phyloP scores from a whole-genome alignment of 2,329 filamentous ascomycete species.

The Epichloe elymi region DNA sequence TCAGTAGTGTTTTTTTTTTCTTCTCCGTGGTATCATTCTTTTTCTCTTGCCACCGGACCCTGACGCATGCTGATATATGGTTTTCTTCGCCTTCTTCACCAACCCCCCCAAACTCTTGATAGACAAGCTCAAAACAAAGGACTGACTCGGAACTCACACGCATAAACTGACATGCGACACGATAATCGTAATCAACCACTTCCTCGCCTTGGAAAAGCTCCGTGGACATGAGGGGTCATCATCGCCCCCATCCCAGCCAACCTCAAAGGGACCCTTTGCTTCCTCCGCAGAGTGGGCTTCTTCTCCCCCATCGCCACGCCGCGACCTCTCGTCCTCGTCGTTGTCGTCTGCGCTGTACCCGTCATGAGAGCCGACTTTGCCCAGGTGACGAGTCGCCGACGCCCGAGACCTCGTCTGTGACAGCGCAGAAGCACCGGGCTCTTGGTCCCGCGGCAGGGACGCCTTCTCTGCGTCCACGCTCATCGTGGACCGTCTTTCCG shows the following conservation, averaged over 20 bases:
- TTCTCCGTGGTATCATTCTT: background rate
- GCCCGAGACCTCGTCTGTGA: background rate
- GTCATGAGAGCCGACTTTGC: constrained; percentile 25
- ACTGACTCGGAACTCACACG: constrained; percentile 54
- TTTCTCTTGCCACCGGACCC: background rate
- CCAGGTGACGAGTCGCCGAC: background rate
- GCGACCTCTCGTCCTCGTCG: background rate
- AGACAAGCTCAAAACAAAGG: background rate
- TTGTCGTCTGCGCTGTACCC: constrained; percentile 29
- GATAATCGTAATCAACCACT: constrained; percentile 70
- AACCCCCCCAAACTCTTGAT: background rate
- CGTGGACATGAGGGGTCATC: constrained; percentile 62
- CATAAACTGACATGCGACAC: constrained; percentile 64
- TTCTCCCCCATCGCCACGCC: constrained; percentile 6
- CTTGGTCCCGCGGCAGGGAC: background rate
- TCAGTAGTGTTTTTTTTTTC: background rate
- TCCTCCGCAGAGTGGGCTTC: background rate
- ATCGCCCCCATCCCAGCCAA: constrained; percentile 60
- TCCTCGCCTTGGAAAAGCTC: constrained; percentile 49
- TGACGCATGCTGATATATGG: no score
- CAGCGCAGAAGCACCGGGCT: background rate
- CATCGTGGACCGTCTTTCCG: background rate
- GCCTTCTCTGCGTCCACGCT: constrained; percentile 4
- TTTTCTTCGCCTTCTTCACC: no score
- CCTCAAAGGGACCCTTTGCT: constrained; percentile 45